Percentiles rank a stretch among this genome's conserved stretches.
These are phyloP conservation scores for Symbiodinium natans DNA, from an alignment of 73 alveolate species.

Conservation along the genomic window DNA sequence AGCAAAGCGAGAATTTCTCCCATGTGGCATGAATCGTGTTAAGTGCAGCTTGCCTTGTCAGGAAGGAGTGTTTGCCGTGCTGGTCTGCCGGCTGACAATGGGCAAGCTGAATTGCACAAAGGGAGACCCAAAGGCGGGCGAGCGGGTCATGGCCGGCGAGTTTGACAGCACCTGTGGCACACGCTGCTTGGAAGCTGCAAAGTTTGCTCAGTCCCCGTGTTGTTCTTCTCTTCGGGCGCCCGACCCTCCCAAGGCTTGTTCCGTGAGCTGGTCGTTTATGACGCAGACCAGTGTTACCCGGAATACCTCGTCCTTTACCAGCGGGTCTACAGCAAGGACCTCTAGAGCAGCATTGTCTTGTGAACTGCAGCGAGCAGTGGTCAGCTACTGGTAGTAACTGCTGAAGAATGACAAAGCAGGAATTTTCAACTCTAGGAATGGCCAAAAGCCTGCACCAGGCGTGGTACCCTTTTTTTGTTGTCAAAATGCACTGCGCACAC, in stretches of 20 bases:
- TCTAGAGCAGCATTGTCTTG: too few species aligned
- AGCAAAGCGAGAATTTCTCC: too few species aligned
- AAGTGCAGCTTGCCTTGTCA: too few species aligned
- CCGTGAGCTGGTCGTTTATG: conserved; percentile 66
- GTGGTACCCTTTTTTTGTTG: too few species aligned
- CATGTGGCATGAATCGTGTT: too few species aligned
- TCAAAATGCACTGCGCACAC: too few species aligned
- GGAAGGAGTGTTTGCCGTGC: conserved; percentile 75
- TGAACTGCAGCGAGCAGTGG: too few species aligned
- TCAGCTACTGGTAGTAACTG: too few species aligned
- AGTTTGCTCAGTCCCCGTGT: too few species aligned
- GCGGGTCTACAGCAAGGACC: conserved; percentile 32
- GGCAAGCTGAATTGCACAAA: conserved; percentile 67
- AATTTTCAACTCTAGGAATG: too few species aligned
- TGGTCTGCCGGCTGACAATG: conserved; percentile 77
- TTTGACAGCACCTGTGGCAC: conserved; percentile 59
- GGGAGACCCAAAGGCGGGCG: conserved; percentile 60
- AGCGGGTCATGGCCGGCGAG: conserved; percentile 34
- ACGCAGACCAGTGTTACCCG: conserved; percentile 78
- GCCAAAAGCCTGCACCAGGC: too few species aligned
- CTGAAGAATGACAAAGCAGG: too few species aligned
- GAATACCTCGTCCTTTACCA: conserved; percentile 75
- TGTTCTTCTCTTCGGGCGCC: neutral
- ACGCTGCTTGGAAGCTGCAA: conserved; percentile 22
- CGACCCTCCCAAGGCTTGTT: conserved; percentile 13